phyloP scores from a whole-genome alignment of 2,329 filamentous ascomycete species.

The Trichoderma koningiopsis region DNA sequence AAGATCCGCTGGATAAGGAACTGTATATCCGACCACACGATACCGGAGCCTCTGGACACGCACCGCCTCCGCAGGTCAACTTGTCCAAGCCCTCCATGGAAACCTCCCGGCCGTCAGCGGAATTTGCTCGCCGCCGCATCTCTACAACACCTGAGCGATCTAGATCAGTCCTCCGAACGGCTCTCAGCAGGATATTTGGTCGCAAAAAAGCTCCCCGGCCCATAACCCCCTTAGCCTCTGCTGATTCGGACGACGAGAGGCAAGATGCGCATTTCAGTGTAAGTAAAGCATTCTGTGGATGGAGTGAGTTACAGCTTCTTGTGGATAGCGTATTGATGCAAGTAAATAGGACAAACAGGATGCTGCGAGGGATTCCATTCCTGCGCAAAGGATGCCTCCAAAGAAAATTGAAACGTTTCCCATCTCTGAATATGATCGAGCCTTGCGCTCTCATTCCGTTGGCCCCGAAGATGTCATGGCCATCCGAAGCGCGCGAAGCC shows the following conservation, averaged over 20 bases:
- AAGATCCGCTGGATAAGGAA: constrained; percentile 52
- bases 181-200: constrained; percentile 60
- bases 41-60: neutral
- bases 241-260: constrained; percentile 10
- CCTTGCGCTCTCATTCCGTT: constrained; percentile 63
- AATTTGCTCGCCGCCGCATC: constrained; percentile 10
- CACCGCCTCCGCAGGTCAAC: neutral
- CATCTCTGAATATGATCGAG: constrained; percentile 62
- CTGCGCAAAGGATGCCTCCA: constrained; percentile 42
- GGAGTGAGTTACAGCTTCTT: too few relatives aligned
- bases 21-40: constrained; percentile 47
- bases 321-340: constrained; percentile 17
- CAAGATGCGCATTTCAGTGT: constrained; percentile 51
- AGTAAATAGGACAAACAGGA: constrained; percentile 33
- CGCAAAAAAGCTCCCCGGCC: constrained; percentile 53
- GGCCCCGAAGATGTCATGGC: constrained; percentile 57
- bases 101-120: constrained; percentile 1
- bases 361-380: constrained; percentile 44
- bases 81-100: constrained; percentile 2
- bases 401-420: constrained; percentile 62
- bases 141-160: constrained; percentile 16
- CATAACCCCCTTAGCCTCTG: constrained; percentile 11
- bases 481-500: constrained; percentile 57
- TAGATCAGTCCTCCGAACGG: constrained; percentile 59
- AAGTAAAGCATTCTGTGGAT: constrained; percentile 35